phyloP scores from a whole-genome alignment of 2,329 filamentous ascomycete species.

The Rutstroemia sp. region DNA sequence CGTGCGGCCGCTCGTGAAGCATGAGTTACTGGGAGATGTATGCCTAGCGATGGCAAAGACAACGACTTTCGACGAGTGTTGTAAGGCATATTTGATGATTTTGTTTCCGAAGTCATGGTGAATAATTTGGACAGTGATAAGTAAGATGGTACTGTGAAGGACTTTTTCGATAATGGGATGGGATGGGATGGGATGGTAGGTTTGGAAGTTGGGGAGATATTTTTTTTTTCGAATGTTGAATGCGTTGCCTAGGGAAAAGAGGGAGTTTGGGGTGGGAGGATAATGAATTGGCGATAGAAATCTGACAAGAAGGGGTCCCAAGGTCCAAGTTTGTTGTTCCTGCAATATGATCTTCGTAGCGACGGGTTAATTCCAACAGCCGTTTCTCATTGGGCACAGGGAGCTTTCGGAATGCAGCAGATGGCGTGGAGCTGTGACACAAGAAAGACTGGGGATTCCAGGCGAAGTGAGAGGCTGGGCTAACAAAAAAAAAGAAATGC shows the following conservation, averaged over 20 bases:
- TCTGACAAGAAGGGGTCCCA: neutral
- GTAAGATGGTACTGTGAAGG: neutral
- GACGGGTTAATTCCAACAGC: conserved; percentile 16
- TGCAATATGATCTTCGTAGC: conserved; percentile 27
- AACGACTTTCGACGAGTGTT: conserved; percentile 96
- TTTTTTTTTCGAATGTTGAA: conserved; percentile 1
- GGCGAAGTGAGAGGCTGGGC: neutral
- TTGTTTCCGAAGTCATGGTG: conserved; percentile 13
- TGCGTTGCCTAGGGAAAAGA: neutral
- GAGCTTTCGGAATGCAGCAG: conserved; percentile 22
- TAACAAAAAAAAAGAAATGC: neutral
- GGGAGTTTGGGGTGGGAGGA: neutral
- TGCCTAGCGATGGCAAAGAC: conserved; percentile 85
- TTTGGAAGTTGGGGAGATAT: conserved; percentile 6
- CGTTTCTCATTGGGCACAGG: conserved; percentile 20
- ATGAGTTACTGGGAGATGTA: conserved; percentile 68
- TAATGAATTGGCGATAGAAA: neutral
- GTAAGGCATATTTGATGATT: conserved; percentile 64
- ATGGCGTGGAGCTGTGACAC: conserved; percentile 6
- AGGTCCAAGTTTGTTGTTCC: conserved; percentile 21
- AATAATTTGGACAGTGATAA: conserved; percentile 1
- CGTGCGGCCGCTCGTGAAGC: conserved; percentile 46
- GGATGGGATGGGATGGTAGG: no score
- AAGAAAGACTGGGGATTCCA: conserved; percentile 6
- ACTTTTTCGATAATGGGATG: neutral